phyloP scores from a whole-genome alignment of 2,329 filamentous ascomycete species.

The Xylariales sp. region DNA sequence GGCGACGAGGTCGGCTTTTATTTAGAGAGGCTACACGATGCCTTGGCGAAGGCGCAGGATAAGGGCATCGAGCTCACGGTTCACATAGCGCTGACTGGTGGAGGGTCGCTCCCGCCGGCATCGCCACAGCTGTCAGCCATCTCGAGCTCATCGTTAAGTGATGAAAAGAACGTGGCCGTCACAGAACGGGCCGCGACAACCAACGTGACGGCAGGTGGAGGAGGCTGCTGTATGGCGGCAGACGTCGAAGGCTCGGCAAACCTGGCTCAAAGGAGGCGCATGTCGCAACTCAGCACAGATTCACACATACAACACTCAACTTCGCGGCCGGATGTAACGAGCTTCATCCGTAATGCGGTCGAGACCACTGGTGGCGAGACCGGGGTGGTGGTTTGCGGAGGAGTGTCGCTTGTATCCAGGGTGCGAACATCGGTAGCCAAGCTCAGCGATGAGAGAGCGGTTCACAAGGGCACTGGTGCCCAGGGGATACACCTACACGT shows the following conservation, averaged over 20 bases:
- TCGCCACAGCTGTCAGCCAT: conserved; percentile 11
- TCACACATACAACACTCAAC: conserved; percentile 41
- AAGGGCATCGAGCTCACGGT: conserved; percentile 46
- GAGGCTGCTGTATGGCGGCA: conserved; percentile 12
- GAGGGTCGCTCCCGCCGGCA: conserved; percentile 18
- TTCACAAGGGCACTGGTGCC: conserved; percentile 60
- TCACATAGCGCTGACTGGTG: conserved; percentile 49
- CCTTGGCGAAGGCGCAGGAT: conserved; percentile 35
- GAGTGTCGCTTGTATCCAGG: conserved; percentile 46
- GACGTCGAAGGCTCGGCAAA: not conserved
- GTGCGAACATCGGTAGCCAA: conserved; percentile 51
- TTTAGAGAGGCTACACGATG: conserved; percentile 40
- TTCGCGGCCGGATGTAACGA: conserved; percentile 44
- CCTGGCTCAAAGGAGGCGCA: conserved; percentile 9
- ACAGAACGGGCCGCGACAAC: conserved; percentile 9
- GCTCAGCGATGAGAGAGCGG: conserved; percentile 56
- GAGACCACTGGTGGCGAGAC: conserved; percentile 58
- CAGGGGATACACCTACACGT: conserved; percentile 58
- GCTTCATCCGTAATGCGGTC: conserved; percentile 48
- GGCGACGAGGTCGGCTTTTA: conserved; percentile 54
- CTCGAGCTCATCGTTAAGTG: conserved; percentile 10
- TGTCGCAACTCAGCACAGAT: conserved; percentile 24
- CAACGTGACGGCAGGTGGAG: conserved; percentile 16
- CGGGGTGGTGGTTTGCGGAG: conserved; percentile 57
- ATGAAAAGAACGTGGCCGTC: conserved; percentile 17